phyloP scores from a whole-genome alignment of 495 filamentous ascomycete species.

The Tuber melanosporum region DNA sequence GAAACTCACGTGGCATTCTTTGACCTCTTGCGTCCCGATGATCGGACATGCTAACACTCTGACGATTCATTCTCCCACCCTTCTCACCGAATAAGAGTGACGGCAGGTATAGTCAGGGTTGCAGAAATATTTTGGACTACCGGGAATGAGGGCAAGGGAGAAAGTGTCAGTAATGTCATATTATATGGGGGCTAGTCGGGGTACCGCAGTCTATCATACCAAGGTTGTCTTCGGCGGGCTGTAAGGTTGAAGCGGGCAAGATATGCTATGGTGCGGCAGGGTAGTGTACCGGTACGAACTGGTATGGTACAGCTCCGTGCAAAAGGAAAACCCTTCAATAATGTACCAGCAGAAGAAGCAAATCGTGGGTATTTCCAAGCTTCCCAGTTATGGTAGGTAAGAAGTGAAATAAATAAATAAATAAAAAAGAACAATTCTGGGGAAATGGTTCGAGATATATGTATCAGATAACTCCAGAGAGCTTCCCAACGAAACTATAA shows the following conservation, averaged over 20 bases:
- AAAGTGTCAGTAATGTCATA: neutral
- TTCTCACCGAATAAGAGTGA: neutral
- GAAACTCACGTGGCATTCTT: neutral
- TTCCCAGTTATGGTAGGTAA: neutral
- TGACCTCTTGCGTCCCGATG: neutral
- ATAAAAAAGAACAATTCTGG: neutral
- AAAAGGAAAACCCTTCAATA: neutral
- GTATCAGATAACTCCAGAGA: neutral
- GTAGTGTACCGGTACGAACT: neutral
- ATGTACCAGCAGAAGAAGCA: neutral
- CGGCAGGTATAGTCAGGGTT: neutral
- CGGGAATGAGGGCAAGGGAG: neutral
- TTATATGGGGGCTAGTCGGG: neutral
- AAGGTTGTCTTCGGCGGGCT: neutral
- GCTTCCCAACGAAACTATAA: neutral
- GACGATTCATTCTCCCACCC: neutral
- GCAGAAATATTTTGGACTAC: neutral
- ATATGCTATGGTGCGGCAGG: neutral
- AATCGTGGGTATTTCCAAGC: neutral
- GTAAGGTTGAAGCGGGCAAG: neutral
- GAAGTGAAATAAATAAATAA: neutral
- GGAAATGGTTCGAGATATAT: constrained; percentile 4
- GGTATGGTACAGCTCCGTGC: neutral
- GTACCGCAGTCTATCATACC: neutral
- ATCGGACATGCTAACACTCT: neutral